Evolutionary conservation across 345 rosid species (phyloP), one percentile per base, ranked within the genome.

Genomic region (Hibiscus tridactylites): DNA sequence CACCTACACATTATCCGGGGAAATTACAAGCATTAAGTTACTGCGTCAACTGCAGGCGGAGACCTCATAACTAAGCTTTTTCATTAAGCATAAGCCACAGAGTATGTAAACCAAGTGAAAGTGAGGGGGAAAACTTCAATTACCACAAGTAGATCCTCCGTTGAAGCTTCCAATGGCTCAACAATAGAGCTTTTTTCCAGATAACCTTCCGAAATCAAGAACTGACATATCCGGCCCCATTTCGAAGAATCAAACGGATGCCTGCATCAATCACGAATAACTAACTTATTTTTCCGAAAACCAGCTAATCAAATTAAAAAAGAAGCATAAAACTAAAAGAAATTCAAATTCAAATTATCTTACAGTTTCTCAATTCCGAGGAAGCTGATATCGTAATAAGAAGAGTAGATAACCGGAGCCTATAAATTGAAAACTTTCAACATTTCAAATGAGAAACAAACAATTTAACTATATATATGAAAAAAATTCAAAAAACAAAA

Each of bases 191-290:
- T 79, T 77, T 85, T 79, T 53, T 84, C 83, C 81, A 94, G 37
- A 83, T 77, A 79, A 75, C 86, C 89, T 67, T 84, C 93, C 3
- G 78, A 65, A 46, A 71, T 61, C 35, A 94, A 90, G 68, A 86
- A 90, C 33, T 53, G 83, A 79, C 97, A 88, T 71, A 94, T 82
- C 37, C 97, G 82, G 52, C 97, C 91, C 98, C 97, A 94, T 74
- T 94, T 94, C 15, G 88, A 80, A 60, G 98, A 94, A 85, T 94
- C 98, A 77, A 91, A 94, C 12, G 97, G 97, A 63, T 94, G 97
- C 87, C 98, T 88, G 67, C 81, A 80, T 75, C 44, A 70, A 65
- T 78, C 50, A 26, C 12, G 15, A 46, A 49, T 61, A 33, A 71
- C 33, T 3, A 63, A 50, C 77, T 61, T 29, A n/a, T 17, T 47